Evolutionary conservation across 495 filamentous ascomycete species (phyloP), one percentile per base, ranked within the genome.

Genomic region (Tuber borchii): DNA sequence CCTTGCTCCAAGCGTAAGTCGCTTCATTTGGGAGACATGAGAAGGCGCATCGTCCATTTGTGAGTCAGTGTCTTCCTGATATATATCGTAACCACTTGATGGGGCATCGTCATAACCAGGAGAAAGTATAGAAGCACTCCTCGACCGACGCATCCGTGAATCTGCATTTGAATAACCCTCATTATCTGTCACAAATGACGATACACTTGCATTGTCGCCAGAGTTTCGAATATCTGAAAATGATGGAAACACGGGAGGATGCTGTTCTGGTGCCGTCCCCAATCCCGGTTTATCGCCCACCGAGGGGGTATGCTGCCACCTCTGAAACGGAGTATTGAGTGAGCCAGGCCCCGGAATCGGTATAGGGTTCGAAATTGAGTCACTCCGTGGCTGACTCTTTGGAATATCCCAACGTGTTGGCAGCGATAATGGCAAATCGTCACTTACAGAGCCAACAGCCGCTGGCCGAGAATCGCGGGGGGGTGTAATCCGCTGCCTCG

Each of bases 21-120:
- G 75, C 44, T 74, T 76, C 73, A 82, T 78, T 44, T 74, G 73
- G 8, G 71, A 79, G 45, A 80, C 71, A 70, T 79, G 79, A 26
- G 72, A 78, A 48, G 81, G 81, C 7, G 76, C 75, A 40, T 78
- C 81, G 31, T 82, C 81, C 81, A 83, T 83, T 34, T 75, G 78
- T 14, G 73, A 68, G 72, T 83, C 81, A 65, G 75, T 82, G 43
- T 82, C 81, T 74, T 81, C 79, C 17, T 48, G 78, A 71, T 77
- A 80, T 17, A 43, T 48, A 75, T 82, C 81, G 48, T 73, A 79
- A 56, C 78, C 77, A 48, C 71, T 73, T 34, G 78, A 73, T 26
- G 61, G 71, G 37, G 56, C 22, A 31, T 81, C 72, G 34, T 80
- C 78, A 51, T 74, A 80, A 16, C 76, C 80, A 68, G 76, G 71